Conservation (phyloP, 202 grass and related monocot species). For the Schoenoplectus tabernaemontani region DNA sequence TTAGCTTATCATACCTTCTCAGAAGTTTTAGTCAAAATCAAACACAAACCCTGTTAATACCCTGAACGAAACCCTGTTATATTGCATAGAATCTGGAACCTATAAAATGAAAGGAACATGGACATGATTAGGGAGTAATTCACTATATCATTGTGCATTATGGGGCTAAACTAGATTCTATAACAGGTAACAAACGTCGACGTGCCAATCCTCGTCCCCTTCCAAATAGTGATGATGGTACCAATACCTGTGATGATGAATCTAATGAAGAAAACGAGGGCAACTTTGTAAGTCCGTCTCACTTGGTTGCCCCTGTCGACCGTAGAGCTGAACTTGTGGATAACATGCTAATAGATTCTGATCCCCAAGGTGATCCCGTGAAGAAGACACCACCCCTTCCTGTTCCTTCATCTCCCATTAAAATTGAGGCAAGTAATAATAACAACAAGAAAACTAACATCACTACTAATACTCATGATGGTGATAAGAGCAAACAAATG, state of each 20-base stretch:
- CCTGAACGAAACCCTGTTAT: not conserved
- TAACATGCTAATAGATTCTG: constrained; percentile 8
- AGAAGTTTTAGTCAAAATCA: not conserved
- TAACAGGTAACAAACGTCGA: constrained; percentile 72
- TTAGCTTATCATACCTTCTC: not conserved
- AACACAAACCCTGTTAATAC: not conserved
- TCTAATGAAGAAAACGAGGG: constrained; percentile 13
- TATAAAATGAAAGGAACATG: not conserved
- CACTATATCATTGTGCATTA: not conserved
- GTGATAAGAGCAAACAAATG: constrained; percentile 19
- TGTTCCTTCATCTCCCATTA: constrained; percentile 16
- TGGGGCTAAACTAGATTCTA: not conserved
- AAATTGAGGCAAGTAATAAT: constrained; percentile 6
- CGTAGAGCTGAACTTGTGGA: constrained; percentile 24
- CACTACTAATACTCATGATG: constrained; percentile 11
- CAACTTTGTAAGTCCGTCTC: constrained; percentile 1
- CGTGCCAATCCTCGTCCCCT: constrained; percentile 44
- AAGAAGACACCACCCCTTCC: constrained; percentile 19
- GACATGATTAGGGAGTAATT: not conserved
- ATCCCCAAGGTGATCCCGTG: constrained; percentile 16
- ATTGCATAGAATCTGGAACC: too few relatives aligned
- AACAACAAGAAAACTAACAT: constrained; percentile 2
- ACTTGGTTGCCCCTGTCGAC: not conserved
- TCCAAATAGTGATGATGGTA: constrained; percentile 18
- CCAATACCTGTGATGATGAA: constrained; percentile 1